phyloP scores from a whole-genome alignment of 2,329 filamentous ascomycete genomes.

The Fusarium stilboides region DNA sequence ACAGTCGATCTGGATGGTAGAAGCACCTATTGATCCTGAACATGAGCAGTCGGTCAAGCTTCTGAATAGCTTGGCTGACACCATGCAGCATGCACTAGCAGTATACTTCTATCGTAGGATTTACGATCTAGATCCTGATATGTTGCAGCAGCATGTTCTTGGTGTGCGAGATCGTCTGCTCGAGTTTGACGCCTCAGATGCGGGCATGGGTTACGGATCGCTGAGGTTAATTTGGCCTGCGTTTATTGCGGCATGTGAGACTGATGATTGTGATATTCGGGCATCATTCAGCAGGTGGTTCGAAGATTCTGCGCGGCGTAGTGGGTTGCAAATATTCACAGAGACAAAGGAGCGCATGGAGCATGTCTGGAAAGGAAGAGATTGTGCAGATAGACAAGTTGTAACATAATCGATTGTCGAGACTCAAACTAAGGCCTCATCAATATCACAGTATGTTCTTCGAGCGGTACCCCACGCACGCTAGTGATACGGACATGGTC shows the following conservation, averaged over 20 bases:
- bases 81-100: slow-evolving; percentile 36
- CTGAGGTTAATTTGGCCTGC: slow-evolving; percentile 40
- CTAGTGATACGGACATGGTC: too few relatives aligned
- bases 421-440: neutral
- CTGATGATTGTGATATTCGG: slow-evolving; percentile 8
- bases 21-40: slow-evolving; percentile 14
- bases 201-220: slow-evolving; percentile 31
- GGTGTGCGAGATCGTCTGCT: slow-evolving; percentile 32
- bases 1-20: slow-evolving; percentile 15
- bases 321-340: slow-evolving; percentile 31
- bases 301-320: slow-evolving; percentile 10
- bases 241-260: slow-evolving; percentile 31
- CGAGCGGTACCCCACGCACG: neutral
- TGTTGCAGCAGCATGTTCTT: slow-evolving; percentile 32
- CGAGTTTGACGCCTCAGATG: slow-evolving; percentile 29
- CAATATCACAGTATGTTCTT: neutral
- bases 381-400: neutral
- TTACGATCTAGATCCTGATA: slow-evolving; percentile 25
- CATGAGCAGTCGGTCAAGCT: slow-evolving; percentile 23
- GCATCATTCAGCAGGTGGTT: slow-evolving; percentile 28
- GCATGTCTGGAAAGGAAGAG: slow-evolving; percentile 20
- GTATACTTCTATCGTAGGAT: slow-evolving; percentile 38
- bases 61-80: slow-evolving; percentile 22
- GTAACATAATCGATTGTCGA: neutral
- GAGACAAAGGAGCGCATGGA: slow-evolving; percentile 29